Base-by-base conservation (phyloP, 306 rosid species). In the Vachellia pachyceras region DNA sequence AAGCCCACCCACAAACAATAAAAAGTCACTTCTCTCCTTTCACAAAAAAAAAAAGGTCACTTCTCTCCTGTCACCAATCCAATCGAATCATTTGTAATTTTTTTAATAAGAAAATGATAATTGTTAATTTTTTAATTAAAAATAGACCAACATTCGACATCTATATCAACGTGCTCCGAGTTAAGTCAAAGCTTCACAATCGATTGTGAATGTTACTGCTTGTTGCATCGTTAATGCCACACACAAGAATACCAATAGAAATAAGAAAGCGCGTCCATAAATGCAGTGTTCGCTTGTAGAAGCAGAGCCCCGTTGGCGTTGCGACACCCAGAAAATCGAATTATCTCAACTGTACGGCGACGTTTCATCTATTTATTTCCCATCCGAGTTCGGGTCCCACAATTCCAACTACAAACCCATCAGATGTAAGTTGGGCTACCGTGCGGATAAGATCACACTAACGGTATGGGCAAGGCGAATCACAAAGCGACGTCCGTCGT, bases 371-470 rank as follows among this genome's bases (percentile, higher is more conserved):
- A 10, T 40, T 17, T 65, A 40, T 17, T 65, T 52, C 63, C 63
- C 2, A 1, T 80, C 7, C 20, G 18, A 20, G 36, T 35, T 39
- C 5, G 77, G 77, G 39, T 61, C 88, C 85, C 73, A 74, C 75
- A 47, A 15, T 45, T 41, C 29, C 70, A 84, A 73, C 84, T 9
- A 77, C 73, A 73, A n/a, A n/a, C 49, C 47, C 39, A 22, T 63
- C 64, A n/a, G 68, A 60, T 44, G 70, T 64, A 6, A 3, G 65
- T 63, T 78, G 82, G 81, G 73, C 40, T 79, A 23, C 40, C 77
- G 17, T 83, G 86, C 10, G 80, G 83, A 90, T 54, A 45, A 83
- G 86, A 80, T 82, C 82, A 76, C 90, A 49, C 69, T 72, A 79
- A 41, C 46, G 13, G 23, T 5, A 80, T 77, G 82, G 92, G 86